Evolutionary conservation across 768 basidiomycete species (phyloP).

Genomic region (Lactarius deliciosus): DNA sequence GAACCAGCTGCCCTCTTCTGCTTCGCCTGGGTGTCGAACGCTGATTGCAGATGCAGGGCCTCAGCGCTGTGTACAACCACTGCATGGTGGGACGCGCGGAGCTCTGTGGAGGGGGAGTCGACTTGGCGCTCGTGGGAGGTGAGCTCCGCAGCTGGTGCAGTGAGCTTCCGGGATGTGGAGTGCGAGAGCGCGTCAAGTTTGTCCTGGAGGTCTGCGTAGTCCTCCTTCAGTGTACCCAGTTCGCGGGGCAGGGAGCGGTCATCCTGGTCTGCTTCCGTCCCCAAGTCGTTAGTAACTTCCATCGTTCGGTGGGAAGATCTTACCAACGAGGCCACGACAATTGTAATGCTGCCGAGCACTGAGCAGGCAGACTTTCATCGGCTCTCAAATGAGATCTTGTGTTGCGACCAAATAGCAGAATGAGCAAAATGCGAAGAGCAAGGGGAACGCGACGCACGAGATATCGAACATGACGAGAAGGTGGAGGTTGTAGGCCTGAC

Average conservation of each 20-base stretch:
- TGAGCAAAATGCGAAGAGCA: too few relatives aligned
- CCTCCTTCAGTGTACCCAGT: conserved; percentile 53
- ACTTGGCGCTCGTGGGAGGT: conserved; percentile 48
- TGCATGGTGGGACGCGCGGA: too few relatives aligned
- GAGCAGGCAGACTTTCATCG: too few relatives aligned
- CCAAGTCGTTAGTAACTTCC: background rate
- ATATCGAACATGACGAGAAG: too few relatives aligned
- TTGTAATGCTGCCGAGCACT: too few relatives aligned
- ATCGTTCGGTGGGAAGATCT: too few relatives aligned
- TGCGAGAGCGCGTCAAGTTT: conserved; percentile 49
- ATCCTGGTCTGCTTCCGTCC: conserved; percentile 53
- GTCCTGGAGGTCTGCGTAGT: conserved; percentile 63
- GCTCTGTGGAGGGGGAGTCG: conserved; percentile 46
- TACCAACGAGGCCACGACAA: too few relatives aligned
- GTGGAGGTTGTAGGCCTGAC: too few relatives aligned
- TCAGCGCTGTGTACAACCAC: conserved; percentile 40
- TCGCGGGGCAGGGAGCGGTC: conserved; percentile 51
- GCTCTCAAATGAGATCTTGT: too few relatives aligned
- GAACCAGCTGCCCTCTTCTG: conserved; percentile 57
- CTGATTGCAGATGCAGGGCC: conserved; percentile 46
- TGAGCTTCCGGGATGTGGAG: conserved; percentile 48
- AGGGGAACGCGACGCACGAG: too few relatives aligned
- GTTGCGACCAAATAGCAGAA: too few relatives aligned
- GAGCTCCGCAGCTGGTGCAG: conserved; percentile 53
- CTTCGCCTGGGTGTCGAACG: conserved; percentile 47